These are phyloP conservation scores for Aschersonia sp. DNA, from an alignment of 2,329 filamentous ascomycete genomes.

Conservation along the genomic window DNA sequence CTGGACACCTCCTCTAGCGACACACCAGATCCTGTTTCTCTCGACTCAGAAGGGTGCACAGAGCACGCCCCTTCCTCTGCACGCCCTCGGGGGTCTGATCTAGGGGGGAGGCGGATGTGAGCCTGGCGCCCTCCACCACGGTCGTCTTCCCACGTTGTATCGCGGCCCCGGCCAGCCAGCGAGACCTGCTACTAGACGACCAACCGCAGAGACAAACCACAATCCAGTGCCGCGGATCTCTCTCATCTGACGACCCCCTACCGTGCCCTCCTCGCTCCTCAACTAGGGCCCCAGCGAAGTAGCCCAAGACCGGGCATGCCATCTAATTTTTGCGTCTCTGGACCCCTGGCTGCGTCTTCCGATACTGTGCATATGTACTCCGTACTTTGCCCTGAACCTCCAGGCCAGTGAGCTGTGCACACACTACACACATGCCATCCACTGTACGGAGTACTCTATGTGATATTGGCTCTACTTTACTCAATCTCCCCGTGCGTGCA, in stretches of 20 bases:
- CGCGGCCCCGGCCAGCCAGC: constrained; percentile 6
- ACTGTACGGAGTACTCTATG: too few species aligned
- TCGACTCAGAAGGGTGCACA: not conserved
- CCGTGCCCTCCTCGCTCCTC: constrained; percentile 7
- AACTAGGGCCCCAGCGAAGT: not conserved
- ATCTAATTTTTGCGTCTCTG: not conserved
- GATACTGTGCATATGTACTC: not conserved
- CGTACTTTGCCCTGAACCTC: too few species aligned
- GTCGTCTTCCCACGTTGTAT: constrained; percentile 9
- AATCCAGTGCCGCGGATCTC: constrained; percentile 20
- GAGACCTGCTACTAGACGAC: constrained; percentile 11
- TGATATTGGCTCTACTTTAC: too few species aligned
- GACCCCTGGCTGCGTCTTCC: constrained; percentile 3
- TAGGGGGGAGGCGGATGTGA: not conserved
- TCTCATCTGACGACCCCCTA: constrained; percentile 9
- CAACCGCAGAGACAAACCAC: constrained; percentile 11
- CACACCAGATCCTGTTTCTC: not conserved
- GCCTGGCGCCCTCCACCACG: constrained; percentile 3
- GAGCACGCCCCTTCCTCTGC: not conserved
- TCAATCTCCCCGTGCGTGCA: too few species aligned
- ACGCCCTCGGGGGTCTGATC: not conserved
- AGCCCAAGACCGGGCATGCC: not conserved
- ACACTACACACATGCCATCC: too few species aligned
- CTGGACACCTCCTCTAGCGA: not conserved
- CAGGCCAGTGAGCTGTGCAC: too few species aligned